Conservation (phyloP, 768 basidiomycete genomes). For the Mycena alexandri region DNA sequence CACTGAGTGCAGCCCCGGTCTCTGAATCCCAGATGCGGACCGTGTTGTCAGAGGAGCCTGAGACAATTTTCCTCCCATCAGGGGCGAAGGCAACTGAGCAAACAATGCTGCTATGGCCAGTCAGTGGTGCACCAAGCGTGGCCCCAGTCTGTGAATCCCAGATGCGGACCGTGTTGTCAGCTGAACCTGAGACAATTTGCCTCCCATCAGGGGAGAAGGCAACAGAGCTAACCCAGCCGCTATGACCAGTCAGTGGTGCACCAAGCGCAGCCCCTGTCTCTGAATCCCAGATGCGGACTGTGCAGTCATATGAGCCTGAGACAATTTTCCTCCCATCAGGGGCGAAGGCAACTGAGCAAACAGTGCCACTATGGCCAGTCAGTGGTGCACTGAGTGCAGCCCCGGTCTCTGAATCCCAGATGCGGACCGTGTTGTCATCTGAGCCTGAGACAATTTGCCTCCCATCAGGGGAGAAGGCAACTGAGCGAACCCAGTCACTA, state of each 20-base stretch:
- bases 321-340: not conserved
- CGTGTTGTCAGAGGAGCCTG: not conserved
- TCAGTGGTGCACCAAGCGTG: not conserved
- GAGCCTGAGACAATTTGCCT: not conserved
- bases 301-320: not conserved
- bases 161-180: not conserved
- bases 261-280: not conserved
- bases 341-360: not conserved
- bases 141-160: not conserved
- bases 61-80: not conserved
- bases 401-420: not conserved
- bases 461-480: conserved; percentile 2
- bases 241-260: not conserved
- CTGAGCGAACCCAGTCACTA: not conserved
- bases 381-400: not conserved
- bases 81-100: not conserved
- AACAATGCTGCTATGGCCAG: not conserved
- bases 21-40: not conserved
- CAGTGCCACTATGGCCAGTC: not conserved
- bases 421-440: not conserved
- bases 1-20: not conserved
- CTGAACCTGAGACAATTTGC: not conserved
- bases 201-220: not conserved
- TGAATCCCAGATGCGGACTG: not conserved
- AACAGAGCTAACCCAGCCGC: not conserved